Evolutionary conservation across 306 rosid species (phyloP).

Genomic region (Oemleria cerasiformis): DNA sequence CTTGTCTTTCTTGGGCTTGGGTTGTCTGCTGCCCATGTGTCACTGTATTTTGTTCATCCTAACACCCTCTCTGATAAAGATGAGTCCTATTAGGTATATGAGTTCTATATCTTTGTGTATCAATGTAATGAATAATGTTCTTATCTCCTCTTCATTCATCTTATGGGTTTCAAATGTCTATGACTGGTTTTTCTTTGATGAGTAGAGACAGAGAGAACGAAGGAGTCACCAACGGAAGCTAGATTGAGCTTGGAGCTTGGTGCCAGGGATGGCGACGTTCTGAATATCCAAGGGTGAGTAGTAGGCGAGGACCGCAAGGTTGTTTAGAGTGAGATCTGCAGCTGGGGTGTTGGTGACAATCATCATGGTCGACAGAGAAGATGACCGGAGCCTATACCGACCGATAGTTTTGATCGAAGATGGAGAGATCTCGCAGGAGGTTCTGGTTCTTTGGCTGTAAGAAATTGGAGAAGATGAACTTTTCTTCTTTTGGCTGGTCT

Average conservation of each 20-base stretch:
- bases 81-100: no score
- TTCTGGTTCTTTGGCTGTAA: neutral
- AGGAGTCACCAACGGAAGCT: slow-evolving; percentile 57
- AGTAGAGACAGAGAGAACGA: no score
- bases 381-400: slow-evolving; percentile 41
- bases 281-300: slow-evolving; percentile 67
- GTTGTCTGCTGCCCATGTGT: no score
- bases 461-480: no score
- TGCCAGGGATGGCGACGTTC: slow-evolving; percentile 59
- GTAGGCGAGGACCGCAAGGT: slow-evolving; percentile 74
- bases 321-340: slow-evolving; percentile 61
- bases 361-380: slow-evolving; percentile 42
- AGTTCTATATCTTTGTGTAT: no score
- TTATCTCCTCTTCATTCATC: no score
- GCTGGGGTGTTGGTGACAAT: slow-evolving; percentile 67
- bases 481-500: neutral
- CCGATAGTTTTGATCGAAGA: slow-evolving; percentile 47
- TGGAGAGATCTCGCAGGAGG: slow-evolving; percentile 6
- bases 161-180: no score
- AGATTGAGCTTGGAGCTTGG: slow-evolving; percentile 44
- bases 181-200: no score
- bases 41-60: no score
- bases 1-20: no score
- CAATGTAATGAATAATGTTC: no score
- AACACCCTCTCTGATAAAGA: no score